These are phyloP conservation scores for Cucurbita argyrosperma DNA, from an alignment of 306 rosid genomes.

Conservation along the genomic window DNA sequence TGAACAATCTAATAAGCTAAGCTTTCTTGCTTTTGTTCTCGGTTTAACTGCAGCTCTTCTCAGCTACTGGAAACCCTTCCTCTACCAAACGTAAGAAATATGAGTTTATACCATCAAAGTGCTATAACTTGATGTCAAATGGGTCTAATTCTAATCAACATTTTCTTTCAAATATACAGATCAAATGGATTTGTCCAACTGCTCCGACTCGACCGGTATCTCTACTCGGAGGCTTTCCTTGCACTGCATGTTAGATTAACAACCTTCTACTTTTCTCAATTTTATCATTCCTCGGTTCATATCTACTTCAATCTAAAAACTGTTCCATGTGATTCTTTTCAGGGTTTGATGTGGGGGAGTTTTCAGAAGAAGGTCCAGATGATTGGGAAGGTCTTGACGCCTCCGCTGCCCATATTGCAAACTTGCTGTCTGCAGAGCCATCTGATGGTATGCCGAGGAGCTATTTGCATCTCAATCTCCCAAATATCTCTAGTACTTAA, in stretches of 20 bases:
- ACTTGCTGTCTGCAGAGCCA: conserved; percentile 89
- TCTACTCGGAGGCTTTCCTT: conserved; percentile 80
- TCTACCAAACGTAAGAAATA: conserved; percentile 71
- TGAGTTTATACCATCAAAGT: background rate
- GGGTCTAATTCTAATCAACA: background rate
- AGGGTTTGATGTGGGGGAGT: conserved; percentile 98
- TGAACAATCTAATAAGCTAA: conserved; percentile 11
- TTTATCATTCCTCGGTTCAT: background rate
- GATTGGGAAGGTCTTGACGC: conserved; percentile 98
- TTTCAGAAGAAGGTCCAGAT: conserved; percentile 84
- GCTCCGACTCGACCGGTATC: conserved; percentile 97
- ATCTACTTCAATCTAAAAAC: background rate
- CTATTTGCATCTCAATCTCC: background rate
- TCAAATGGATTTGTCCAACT: conserved; percentile 99
- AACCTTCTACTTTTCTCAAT: background rate
- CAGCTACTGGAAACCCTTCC: conserved; percentile 84
- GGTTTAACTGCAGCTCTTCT: conserved; percentile 61
- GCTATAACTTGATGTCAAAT: background rate
- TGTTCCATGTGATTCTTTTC: conserved; percentile 13
- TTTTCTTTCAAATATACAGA: conserved; percentile 25
- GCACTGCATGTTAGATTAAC: conserved; percentile 71
- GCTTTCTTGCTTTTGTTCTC: conserved; percentile 15
- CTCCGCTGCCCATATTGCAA: conserved; percentile 86
- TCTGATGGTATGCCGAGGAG: conserved; percentile 50
- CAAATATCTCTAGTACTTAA: background rate